Conservation (phyloP, 352 stramenopile species). For the Phytophthora pini region DNA sequence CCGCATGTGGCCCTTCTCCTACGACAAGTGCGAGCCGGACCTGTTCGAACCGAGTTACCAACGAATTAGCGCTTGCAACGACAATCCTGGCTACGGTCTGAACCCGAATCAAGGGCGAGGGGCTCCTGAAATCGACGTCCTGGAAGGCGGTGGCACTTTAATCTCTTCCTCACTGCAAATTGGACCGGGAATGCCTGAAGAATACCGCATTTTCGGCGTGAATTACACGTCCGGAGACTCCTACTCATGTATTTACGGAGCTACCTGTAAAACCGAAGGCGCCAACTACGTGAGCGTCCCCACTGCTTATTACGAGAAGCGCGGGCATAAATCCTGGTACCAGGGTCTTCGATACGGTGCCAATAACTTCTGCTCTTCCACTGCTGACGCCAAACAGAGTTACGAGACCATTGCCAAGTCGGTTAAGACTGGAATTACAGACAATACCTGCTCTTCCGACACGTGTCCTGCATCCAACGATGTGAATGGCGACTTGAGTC, state of each 20-base stretch:
- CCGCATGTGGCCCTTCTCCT: conserved; percentile 95
- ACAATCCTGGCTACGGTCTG: conserved; percentile 89
- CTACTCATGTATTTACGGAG: conserved; percentile 47
- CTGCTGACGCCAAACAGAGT: conserved; percentile 20
- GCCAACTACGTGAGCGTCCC: conserved; percentile 47
- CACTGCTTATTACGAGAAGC: conserved; percentile 40
- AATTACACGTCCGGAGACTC: conserved; percentile 31
- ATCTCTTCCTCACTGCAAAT: conserved; percentile 93
- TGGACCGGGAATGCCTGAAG: conserved; percentile 61
- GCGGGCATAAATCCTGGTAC: conserved; percentile 64
- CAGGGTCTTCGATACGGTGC: conserved; percentile 57
- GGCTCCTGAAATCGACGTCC: conserved; percentile 94
- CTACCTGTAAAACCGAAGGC: conserved; percentile 49
- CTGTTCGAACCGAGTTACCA: conserved; percentile 50
- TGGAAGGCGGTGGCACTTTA: conserved; percentile 84
- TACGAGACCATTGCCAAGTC: conserved; percentile 25
- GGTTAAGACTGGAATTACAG: conserved; percentile 26
- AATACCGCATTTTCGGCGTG: conserved; percentile 58
- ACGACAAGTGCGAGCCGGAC: conserved; percentile 83
- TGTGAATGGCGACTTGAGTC: conserved; percentile 34
- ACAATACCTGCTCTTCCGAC: conserved; percentile 33
- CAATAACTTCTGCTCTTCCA: conserved; percentile 48
- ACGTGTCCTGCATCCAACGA: conserved; percentile 46
- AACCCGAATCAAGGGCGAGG: conserved; percentile 84
- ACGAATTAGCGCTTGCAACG: conserved; percentile 83